Evolutionary conservation across 2,329 filamentous ascomycete species (phyloP), one percentile per base, ranked within the genome.

Genomic region (Parafenestella ontariensis): DNA sequence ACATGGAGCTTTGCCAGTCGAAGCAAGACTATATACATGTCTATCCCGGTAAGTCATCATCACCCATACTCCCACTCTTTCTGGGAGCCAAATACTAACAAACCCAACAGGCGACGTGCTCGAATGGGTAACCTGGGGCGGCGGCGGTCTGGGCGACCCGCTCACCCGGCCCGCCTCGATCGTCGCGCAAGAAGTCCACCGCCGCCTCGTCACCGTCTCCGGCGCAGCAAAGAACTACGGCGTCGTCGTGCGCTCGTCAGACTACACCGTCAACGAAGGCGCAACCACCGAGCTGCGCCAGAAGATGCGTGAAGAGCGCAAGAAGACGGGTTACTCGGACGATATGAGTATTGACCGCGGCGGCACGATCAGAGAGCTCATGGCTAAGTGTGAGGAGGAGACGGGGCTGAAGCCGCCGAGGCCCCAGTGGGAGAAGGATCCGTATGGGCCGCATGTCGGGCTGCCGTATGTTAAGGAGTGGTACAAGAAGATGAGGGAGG

Each of bases 101-200:
- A 39, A 37, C 26, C 11, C 33, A 17, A 18, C 44, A 73, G 79
- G 76, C 11, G 80, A 83, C 54, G 71, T 81, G 1, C 76, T 82
- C 5, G 79, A 82, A 66, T 82, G 77, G 77, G 74, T 81, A 26
- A 82, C 81, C 4, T 82, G 79, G 80, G 79, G 80, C 41, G 80
- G 79, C 24, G 80, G 79, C 20, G 79, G 80, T 1, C 73, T 82
- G 11, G 81, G 80, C 28, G 79, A 82, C 62, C 76, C 79, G 0
- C 66, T 82, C 5, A 77, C 74, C 0, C 73, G 80, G 0, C 77
- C 80, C 0, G 70, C 77, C 0, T 68, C 75, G 23, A 76, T 74
- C 36, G 80, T 83, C 9, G 79, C 79, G 1, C 62, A 76, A 9
- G 81, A 83, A 61, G 78, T 81, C 1, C 77, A 77, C 45, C 76